A percentile compares a stretch with the other conserved stretches of the same genome.
These are phyloP conservation scores for Dicorynia guianensis DNA, from an alignment of 306 rosid species.

Conservation along the genomic window DNA sequence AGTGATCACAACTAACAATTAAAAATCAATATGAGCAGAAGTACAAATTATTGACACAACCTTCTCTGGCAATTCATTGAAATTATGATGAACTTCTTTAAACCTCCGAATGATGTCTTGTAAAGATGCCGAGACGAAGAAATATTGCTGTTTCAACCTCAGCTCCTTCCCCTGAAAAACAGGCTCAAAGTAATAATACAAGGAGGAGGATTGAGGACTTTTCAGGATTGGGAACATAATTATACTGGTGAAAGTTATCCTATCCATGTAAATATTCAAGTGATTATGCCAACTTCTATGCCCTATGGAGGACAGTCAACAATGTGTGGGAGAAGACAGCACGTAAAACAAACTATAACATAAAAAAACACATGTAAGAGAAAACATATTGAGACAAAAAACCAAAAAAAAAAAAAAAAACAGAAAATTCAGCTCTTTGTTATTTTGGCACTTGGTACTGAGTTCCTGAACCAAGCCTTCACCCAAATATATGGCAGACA, in stretches of 20 bases:
- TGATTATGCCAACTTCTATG: conserved; percentile 26
- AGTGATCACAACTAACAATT: conserved; percentile 31
- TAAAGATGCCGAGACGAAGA: conserved; percentile 77
- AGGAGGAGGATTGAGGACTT: conserved; percentile 23
- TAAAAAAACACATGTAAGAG: conserved; percentile 27
- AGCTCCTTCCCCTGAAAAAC: conserved; percentile 75
- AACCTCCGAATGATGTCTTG: conserved; percentile 80
- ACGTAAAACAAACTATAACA: conserved; percentile 26
- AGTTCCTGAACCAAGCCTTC: conserved; percentile 14
- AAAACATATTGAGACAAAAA: conserved; percentile 14
- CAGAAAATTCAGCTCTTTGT: background rate
- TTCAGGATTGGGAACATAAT: conserved; percentile 9
- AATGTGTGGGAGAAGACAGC: conserved; percentile 22
- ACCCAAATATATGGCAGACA: conserved; percentile 26
- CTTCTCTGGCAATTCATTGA: conserved; percentile 73
- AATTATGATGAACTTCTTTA: conserved; percentile 67
- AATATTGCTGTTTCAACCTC: conserved; percentile 75
- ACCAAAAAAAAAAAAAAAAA: conserved; percentile 20
- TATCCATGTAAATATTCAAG: conserved; percentile 27
- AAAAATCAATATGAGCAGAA: background rate
- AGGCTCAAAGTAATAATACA: conserved; percentile 23
- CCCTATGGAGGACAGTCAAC: conserved; percentile 24
- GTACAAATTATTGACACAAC: conserved; percentile 45
- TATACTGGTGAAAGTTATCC: conserved; percentile 20
- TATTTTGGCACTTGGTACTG: conserved; percentile 15